A percentile compares a stretch with the other conserved stretches of the same genome.
These are phyloP conservation scores for Dichotomocladium elegans DNA, from an alignment of 371 early-diverging fungal species.

Conservation along the genomic window DNA sequence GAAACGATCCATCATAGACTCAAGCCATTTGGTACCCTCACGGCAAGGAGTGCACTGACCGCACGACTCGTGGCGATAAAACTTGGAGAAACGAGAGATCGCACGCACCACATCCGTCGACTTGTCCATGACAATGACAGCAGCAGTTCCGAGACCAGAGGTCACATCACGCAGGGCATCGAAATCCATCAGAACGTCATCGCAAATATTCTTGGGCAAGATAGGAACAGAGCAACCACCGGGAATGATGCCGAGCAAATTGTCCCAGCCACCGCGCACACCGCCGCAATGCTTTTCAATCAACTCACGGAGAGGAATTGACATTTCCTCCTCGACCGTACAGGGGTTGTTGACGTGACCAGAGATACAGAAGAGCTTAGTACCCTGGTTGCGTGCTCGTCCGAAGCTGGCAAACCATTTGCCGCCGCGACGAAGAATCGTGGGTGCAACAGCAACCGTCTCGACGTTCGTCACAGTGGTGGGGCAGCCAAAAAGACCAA, in stretches of 20 bases:
- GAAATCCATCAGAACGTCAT: slow-evolving; percentile 96
- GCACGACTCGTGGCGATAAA: slow-evolving; percentile 96
- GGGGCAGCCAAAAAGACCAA: slow-evolving; percentile 98
- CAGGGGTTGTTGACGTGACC: slow-evolving; percentile 97
- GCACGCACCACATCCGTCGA: slow-evolving; percentile 85
- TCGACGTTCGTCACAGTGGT: slow-evolving; percentile 98
- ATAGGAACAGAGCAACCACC: slow-evolving; percentile 96
- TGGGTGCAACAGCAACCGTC: slow-evolving; percentile 96
- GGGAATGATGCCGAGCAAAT: slow-evolving; percentile 93
- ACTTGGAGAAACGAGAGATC: slow-evolving; percentile 88
- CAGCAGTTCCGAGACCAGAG: slow-evolving; percentile 76
- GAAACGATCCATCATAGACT: slow-evolving; percentile 93
- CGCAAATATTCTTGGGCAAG: slow-evolving; percentile 83
- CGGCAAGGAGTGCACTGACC: slow-evolving; percentile 99
- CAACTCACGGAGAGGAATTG: slow-evolving; percentile 90
- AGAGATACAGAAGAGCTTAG: slow-evolving; percentile 95
- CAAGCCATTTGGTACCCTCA: slow-evolving; percentile 94
- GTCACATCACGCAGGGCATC: slow-evolving; percentile 92
- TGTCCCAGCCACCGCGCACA: slow-evolving; percentile 97
- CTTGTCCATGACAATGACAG: slow-evolving; percentile 98
- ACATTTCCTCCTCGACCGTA: slow-evolving; percentile 98
- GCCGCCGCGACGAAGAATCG: slow-evolving; percentile 84
- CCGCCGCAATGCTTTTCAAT: slow-evolving; percentile 97
- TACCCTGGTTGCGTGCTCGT: slow-evolving; percentile 89
- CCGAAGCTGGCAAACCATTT: slow-evolving; percentile 95